These are phyloP conservation scores for Inonotus obliquus DNA, from an alignment of 1,284 basidiomycete genomes.

Conservation along the genomic window DNA sequence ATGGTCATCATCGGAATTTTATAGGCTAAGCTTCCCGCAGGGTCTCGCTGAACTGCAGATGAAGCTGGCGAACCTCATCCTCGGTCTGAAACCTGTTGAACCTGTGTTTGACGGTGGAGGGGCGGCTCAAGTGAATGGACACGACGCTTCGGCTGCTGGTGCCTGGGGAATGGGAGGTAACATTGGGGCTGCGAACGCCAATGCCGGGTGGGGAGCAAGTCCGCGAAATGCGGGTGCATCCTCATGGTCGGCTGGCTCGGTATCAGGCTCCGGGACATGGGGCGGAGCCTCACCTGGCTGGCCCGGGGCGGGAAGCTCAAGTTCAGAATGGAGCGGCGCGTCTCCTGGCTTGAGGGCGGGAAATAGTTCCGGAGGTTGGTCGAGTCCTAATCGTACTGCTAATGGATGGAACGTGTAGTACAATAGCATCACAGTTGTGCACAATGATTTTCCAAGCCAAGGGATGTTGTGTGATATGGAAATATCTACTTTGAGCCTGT, in stretches of 20 bases:
- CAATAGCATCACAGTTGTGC: too few species aligned
- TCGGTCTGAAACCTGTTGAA: conserved; percentile 66
- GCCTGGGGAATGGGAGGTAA: conserved; percentile 24
- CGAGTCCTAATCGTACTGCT: conserved; percentile 23
- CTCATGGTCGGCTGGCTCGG: conserved; percentile 21
- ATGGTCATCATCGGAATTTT: not conserved
- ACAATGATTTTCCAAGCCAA: too few species aligned
- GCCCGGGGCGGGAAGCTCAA: conserved; percentile 20
- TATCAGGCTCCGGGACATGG: conserved; percentile 7
- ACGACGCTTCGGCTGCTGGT: conserved; percentile 23
- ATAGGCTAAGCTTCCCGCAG: conserved; percentile 33
- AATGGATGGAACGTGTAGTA: conserved; percentile 53
- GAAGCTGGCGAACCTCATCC: conserved; percentile 77
- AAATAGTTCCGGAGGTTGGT: conserved; percentile 28
- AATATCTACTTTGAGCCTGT: not conserved
- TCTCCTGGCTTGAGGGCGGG: conserved; percentile 22
- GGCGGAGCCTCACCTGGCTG: conserved; percentile 20
- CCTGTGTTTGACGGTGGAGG: not conserved
- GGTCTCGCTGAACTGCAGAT: conserved; percentile 78
- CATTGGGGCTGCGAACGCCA: not conserved
- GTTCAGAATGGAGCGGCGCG: conserved; percentile 26
- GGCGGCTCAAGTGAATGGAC: conserved; percentile 20
- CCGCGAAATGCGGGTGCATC: conserved; percentile 25
- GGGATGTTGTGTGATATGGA: not conserved
- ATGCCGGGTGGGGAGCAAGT: conserved; percentile 21